Evolutionary conservation across 129 eudicot species (phyloP), one percentile per base, ranked within the genome.

Genomic region (Ambrosia artemisiifolia): DNA sequence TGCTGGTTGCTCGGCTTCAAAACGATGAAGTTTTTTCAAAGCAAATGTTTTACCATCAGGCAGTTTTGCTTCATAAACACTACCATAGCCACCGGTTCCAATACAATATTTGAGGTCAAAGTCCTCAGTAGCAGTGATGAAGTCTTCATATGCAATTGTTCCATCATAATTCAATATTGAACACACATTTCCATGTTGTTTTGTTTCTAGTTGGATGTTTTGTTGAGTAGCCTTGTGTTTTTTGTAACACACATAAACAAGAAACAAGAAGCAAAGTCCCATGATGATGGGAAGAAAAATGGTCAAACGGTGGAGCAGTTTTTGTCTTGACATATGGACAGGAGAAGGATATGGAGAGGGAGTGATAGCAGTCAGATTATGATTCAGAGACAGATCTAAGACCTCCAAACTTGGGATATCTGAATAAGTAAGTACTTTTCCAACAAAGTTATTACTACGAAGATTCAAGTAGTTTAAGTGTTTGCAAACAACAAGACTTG

Each of bases 91-190:
- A 24, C 28, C 28, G 28, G 28, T 24, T 24, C 28, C 28, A 1
- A 24, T 24, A 1, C 28, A 24, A 24, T 24, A 74, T 75, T 38
- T 69, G 69, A 56, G 74, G 49, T 78, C 75, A 32, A 83, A 83
- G 30, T 78, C 63, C 50, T 82, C 70, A 0, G 83, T 82, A 9
- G 83, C 79, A n/a, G 5, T 38, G 34, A 82, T 69, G 46, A 82
- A 78, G 59, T 82, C 81, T 28, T 74, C 68, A 43, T 78, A 83
- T 30, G 79, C 75, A 46, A 78, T 63, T 24, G 33, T 62, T 33
- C 83, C 83, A 49, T 73, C 83, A 46, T 67, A 82, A 68, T 63
- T 60, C 46, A 66, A 40, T 54, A 54, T 30, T 0, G 53, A 18
- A 30, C 80, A 68, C 51, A 67, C 60, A 7, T 75, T 60, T 65